Base-by-base conservation (phyloP, 2,329 filamentous ascomycete genomes). In the Coniosporium tulheliwenetii region DNA sequence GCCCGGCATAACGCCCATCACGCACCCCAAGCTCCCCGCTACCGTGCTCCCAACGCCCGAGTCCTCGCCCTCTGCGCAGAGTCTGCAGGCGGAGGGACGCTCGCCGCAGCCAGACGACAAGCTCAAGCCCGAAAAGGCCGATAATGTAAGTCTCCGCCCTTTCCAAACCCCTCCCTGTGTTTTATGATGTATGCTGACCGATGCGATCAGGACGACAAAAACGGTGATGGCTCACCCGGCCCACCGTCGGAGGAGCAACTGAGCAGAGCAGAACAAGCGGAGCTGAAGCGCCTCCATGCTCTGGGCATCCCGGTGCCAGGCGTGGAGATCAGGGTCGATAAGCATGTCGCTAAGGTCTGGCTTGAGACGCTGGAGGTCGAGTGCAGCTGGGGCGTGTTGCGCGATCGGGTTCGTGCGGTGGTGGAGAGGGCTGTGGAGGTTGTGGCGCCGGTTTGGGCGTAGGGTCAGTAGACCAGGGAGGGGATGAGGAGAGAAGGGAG, bases 251-350 rank as follows among this genome's bases (percentile, higher is more conserved):
- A 26, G 19, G 19, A 26, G 3, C 19, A 26, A 26, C 19, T 26
- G 19, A 4, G 4, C 19, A 26, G 7, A 41, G 51, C 19, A 53
- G 62, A 39, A 52, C 53, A 36, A 43, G 19, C 19, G 19, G 87
- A 94, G 59, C 67, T 94, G 12, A 77, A 82, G 44, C 69, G 89
- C 10, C 67, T 95, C 38, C 84, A 93, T 53, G 77, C 75, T 46
- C 66, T 93, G 15, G 89, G 89, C 2, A 89, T 96, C 30, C 86
- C 89, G 0, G 85, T 95, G 1, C 91, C 91, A 0, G 91, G 89
- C 0, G 70, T 98, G 12, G 75, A 81, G 45, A 85, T 98, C 60
- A 79, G 74, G 52, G 81, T 95, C 3, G 89, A 96, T 52, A 91
- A 85, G 63, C 80, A 86, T 62, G 70, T 81, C 40, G 91, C 89